These are phyloP conservation scores for Nissolia schottii DNA, from an alignment of 306 rosid species.

Conservation along the genomic window DNA sequence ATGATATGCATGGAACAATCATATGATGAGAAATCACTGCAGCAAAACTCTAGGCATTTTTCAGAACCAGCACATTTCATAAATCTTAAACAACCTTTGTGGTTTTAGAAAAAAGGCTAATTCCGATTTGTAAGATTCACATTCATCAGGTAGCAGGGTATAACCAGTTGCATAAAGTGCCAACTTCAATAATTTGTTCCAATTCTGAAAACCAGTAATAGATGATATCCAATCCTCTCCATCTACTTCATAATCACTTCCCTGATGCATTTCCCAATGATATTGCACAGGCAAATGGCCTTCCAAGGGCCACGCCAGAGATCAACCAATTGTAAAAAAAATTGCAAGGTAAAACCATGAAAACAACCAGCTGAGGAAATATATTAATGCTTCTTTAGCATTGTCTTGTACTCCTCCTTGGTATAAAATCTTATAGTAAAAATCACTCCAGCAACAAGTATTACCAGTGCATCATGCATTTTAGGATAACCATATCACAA, in stretches of 20 bases:
- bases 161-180: not conserved
- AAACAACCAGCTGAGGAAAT: not conserved
- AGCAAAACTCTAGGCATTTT: not conserved
- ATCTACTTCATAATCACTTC: conserved; percentile 7
- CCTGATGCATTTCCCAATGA: conserved; percentile 14
- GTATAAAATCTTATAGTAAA: conserved; percentile 1
- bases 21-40: not conserved
- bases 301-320: conserved; percentile 6
- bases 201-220: not conserved
- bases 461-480: conserved; percentile 20
- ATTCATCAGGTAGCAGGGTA: not conserved
- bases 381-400: conserved; percentile 28
- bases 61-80: not conserved
- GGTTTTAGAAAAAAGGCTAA: not conserved
- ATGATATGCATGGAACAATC: not conserved
- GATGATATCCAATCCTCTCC: not conserved
- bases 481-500: conserved; percentile 2
- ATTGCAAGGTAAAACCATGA: conserved; percentile 10
- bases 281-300: conserved; percentile 15
- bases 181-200: conserved; percentile 13
- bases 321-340: conserved; percentile 14
- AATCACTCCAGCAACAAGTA: conserved; percentile 17
- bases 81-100: not conserved
- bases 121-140: not conserved
- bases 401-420: conserved; percentile 11